Conservation (phyloP, 176 grass and related monocot species). For the Hyparrhenia diplandra region DNA sequence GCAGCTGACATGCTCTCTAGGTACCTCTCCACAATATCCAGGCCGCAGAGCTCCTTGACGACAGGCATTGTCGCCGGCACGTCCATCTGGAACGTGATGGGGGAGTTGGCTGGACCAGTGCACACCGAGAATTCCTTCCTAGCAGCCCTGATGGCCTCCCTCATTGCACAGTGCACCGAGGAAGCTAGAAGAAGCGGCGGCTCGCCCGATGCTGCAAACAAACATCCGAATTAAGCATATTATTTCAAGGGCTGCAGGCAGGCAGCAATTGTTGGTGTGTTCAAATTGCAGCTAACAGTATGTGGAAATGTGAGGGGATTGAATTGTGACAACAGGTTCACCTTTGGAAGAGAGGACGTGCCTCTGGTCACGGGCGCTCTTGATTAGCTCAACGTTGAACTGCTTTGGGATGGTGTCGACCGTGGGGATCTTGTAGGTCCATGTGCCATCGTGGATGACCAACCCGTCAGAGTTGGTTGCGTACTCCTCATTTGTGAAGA, state of each 20-base stretch:
- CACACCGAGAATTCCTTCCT: slow-evolving; percentile 39
- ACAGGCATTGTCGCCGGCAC: slow-evolving; percentile 81
- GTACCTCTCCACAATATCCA: slow-evolving; percentile 82
- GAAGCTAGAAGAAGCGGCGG: slow-evolving; percentile 78
- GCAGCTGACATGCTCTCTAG: slow-evolving; percentile 38
- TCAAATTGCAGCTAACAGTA: neutral
- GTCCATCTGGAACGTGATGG: slow-evolving; percentile 61
- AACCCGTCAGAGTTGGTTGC: slow-evolving; percentile 63
- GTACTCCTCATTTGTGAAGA: slow-evolving; percentile 78
- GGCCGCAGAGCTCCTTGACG: slow-evolving; percentile 89
- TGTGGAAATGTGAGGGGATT: neutral
- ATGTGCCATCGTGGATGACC: slow-evolving; percentile 63
- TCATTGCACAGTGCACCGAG: slow-evolving; percentile 87
- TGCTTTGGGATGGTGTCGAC: slow-evolving; percentile 82
- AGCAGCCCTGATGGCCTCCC: slow-evolving; percentile 81
- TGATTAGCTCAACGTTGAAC: slow-evolving; percentile 72
- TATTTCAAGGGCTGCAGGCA: neutral
- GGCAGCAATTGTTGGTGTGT: neutral
- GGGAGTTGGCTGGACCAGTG: slow-evolving; percentile 9
- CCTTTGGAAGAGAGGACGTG: slow-evolving; percentile 77
- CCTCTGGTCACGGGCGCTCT: slow-evolving; percentile 51
- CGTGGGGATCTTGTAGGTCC: slow-evolving; percentile 90
- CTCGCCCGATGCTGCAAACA: slow-evolving; percentile 70
- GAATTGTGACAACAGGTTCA: neutral
- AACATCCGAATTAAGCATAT: neutral